These are phyloP conservation scores for Cladosporium sp. DNA, from an alignment of 2,329 filamentous ascomycete genomes.

Conservation along the genomic window DNA sequence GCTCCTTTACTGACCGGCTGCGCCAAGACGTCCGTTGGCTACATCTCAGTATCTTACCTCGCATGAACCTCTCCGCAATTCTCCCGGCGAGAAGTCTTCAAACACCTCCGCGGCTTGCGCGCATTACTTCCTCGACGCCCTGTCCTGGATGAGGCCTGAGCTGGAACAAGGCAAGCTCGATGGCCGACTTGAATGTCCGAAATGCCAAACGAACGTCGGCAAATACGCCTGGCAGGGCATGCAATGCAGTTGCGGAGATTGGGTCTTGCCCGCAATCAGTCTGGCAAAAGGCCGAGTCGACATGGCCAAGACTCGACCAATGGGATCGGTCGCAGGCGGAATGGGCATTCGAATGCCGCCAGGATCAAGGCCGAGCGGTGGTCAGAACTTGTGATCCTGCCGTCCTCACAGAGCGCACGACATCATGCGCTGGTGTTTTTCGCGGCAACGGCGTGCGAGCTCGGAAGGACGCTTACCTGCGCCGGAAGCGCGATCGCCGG, in stretches of 20 bases:
- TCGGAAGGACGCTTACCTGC: conserved; percentile 5
- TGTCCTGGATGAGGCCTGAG: conserved; percentile 88
- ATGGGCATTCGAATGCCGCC: conserved; percentile 33
- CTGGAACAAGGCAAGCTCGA: conserved; percentile 79
- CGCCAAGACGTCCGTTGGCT: conserved; percentile 52
- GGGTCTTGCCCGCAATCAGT: conserved; percentile 87
- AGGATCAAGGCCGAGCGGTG: not conserved
- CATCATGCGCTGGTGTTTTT: not conserved
- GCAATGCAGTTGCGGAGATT: conserved; percentile 82
- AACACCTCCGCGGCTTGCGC: conserved; percentile 52
- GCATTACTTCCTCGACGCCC: conserved; percentile 84
- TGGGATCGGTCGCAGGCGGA: conserved; percentile 12
- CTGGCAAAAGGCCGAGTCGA: conserved; percentile 78
- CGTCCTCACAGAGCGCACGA: not conserved
- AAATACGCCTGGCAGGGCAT: conserved; percentile 96
- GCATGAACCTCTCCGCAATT: conserved; percentile 42
- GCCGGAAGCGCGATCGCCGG: not conserved
- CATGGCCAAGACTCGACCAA: conserved; percentile 43
- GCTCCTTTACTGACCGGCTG: not conserved
- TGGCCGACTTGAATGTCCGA: conserved; percentile 79
- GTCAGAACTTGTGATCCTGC: conserved; percentile 5
- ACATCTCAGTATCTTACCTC: conserved; percentile 61
- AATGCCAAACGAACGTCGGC: conserved; percentile 77
- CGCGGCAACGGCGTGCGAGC: not conserved
- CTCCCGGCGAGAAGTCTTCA: conserved; percentile 19